A percentile compares a stretch with the other conserved stretches of the same genome.
Conservation (phyloP, 148 eudicot species). For the Camellia sinensis region DNA sequence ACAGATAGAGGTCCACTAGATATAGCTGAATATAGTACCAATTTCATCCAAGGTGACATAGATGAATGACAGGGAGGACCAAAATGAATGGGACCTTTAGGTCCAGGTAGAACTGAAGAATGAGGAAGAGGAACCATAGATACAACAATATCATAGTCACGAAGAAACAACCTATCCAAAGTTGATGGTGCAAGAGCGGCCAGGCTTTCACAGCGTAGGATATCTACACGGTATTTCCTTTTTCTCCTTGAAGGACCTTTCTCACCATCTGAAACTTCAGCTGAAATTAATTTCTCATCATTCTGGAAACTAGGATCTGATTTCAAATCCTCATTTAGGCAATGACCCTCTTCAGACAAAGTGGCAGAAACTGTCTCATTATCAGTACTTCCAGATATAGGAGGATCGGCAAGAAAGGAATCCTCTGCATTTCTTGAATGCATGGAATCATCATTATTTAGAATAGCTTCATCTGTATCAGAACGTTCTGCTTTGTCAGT, state of each 20-base stretch:
- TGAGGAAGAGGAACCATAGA: conserved; percentile 97
- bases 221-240: conserved; percentile 74
- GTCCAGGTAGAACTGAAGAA: conserved; percentile 85
- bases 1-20: conserved; percentile 87
- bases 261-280: conserved; percentile 24
- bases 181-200: conserved; percentile 83
- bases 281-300: conserved; percentile 37
- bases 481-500: conserved; percentile 20
- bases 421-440: conserved; percentile 23
- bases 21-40: conserved; percentile 76
- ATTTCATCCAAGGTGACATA: conserved; percentile 98
- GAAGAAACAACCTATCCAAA: conserved; percentile 71
- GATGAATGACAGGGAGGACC: conserved; percentile 92
- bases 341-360: conserved; percentile 24
- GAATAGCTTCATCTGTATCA: conserved; percentile 19
- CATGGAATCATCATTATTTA: conserved; percentile 24
- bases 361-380: conserved; percentile 24
- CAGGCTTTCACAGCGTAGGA: conserved; percentile 95
- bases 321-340: conserved; percentile 26
- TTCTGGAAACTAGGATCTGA: conserved; percentile 32
- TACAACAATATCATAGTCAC: conserved; percentile 87
- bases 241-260: conserved; percentile 43
- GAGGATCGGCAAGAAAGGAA: conserved; percentile 28
- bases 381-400: conserved; percentile 23
- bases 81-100: conserved; percentile 89